Evolutionary conservation across 1,139 yeast species (phyloP).

Genomic region (Insectozyma bohioensis): DNA sequence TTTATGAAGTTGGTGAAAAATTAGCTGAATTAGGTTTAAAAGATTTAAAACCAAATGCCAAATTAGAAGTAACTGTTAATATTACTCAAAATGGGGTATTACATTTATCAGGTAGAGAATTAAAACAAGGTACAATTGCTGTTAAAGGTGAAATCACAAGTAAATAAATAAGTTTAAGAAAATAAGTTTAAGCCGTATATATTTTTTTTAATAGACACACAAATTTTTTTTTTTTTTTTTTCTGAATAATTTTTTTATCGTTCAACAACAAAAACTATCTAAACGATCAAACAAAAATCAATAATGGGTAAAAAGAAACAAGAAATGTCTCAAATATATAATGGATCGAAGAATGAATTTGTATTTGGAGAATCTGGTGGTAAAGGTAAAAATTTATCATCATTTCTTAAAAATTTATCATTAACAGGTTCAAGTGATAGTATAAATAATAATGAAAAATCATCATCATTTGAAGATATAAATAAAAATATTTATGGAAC

Average conservation of each 20-base stretch:
- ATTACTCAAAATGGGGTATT: slow-evolving; percentile 82
- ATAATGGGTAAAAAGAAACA: slow-evolving; percentile 46
- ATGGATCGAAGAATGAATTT: slow-evolving; percentile 52
- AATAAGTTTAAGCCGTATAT: background rate
- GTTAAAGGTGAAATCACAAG: slow-evolving; percentile 48
- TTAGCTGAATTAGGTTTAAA: slow-evolving; percentile 79
- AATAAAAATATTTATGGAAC: slow-evolving; percentile 45
- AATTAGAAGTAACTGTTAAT: slow-evolving; percentile 78
- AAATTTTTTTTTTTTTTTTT: no score
- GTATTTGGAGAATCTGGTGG: slow-evolving; percentile 71
- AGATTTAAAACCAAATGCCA: slow-evolving; percentile 65
- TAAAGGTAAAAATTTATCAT: slow-evolving; percentile 58
- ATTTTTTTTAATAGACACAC: background rate
- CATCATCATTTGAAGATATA: slow-evolving; percentile 23
- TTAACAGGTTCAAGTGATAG: slow-evolving; percentile 21
- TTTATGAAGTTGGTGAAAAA: slow-evolving; percentile 70
- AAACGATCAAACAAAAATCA: no score
- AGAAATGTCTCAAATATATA: slow-evolving; percentile 63
- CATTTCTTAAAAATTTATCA: slow-evolving; percentile 56
- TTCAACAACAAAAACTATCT: background rate
- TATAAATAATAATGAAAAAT: slow-evolving; percentile 2
- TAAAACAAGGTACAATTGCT: slow-evolving; percentile 62
- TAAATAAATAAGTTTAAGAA: slow-evolving; percentile 9
- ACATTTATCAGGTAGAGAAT: slow-evolving; percentile 81
- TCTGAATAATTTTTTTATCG: no score